phyloP scores from a whole-genome alignment of 2,329 filamentous ascomycete species.

The Trichoderma sp. region DNA sequence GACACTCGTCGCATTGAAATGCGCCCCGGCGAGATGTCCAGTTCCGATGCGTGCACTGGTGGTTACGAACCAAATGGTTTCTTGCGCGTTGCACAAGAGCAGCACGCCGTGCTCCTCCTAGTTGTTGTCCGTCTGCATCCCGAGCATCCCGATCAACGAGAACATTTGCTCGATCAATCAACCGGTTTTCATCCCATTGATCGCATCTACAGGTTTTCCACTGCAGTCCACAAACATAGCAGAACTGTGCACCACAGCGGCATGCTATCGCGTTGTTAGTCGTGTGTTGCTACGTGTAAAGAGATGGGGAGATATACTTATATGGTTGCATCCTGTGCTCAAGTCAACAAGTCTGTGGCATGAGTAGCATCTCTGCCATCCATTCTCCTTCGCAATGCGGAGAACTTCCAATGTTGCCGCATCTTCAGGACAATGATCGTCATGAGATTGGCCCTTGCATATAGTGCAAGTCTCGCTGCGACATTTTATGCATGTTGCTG shows the following conservation, averaged over 20 bases:
- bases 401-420: constrained; percentile 20
- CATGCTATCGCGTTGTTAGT: neutral
- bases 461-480: constrained; percentile 42
- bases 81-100: neutral
- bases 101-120: neutral
- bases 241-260: neutral
- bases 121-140: neutral
- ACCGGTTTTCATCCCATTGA: neutral
- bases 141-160: neutral
- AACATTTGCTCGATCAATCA: neutral
- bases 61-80: neutral
- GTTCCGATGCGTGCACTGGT: neutral
- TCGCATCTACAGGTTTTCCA: neutral
- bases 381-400: neutral
- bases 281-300: neutral
- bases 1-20: neutral
- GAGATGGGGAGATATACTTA: neutral
- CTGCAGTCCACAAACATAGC: neutral
- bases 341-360: neutral
- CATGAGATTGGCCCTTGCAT: constrained; percentile 48
- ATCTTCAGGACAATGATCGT: constrained; percentile 47
- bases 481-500: constrained; percentile 45
- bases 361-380: neutral
- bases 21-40: neutral
- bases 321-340: neutral